Evolutionary conservation across 1,284 basidiomycete species (phyloP).

Genomic region (Cutaneotrichosporon sp.): DNA sequence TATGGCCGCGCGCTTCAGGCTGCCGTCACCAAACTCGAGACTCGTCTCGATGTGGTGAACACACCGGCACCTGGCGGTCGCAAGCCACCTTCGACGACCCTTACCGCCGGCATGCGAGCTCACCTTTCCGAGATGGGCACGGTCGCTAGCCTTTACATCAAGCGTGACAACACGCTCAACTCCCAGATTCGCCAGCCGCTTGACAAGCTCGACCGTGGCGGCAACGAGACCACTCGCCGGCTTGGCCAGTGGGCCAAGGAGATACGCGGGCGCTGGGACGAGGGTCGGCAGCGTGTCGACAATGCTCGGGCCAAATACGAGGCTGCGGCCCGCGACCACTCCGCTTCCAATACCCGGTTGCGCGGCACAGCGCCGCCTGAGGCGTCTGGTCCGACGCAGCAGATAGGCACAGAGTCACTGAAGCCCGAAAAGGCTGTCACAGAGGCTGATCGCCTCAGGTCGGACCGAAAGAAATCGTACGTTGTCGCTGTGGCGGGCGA

Average conservation of each 20-base stretch:
- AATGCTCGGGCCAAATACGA: constrained; percentile 16
- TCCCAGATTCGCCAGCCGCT: constrained; percentile 20
- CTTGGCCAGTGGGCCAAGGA: constrained; percentile 19
- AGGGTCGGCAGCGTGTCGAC: constrained; percentile 18
- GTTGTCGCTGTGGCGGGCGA: constrained; percentile 20
- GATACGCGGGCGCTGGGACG: constrained; percentile 18
- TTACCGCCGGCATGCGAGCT: constrained; percentile 12
- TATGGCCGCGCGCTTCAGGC: constrained; percentile 15
- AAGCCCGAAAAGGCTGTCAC: constrained; percentile 13
- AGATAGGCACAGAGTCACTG: constrained; percentile 10
- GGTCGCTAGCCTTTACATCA: constrained; percentile 15
- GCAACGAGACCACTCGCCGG: constrained; percentile 12
- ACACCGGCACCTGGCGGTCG: constrained; percentile 5
- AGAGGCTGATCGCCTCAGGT: constrained; percentile 12
- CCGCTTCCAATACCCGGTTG: constrained; percentile 8
- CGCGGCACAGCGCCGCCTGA: constrained; percentile 13
- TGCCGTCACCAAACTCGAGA: constrained; percentile 20
- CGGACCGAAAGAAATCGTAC: constrained; percentile 21
- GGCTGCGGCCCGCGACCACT: constrained; percentile 11
- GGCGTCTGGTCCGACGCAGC: background rate
- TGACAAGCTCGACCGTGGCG: constrained; percentile 11
- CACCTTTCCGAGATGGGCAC: constrained; percentile 16
- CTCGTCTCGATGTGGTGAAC: constrained; percentile 8
- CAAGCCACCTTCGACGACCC: constrained; percentile 12
- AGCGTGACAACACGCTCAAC: constrained; percentile 11